These are phyloP conservation scores for Omphalotus olearius DNA, from an alignment of 1,284 basidiomycete species.

Conservation along the genomic window DNA sequence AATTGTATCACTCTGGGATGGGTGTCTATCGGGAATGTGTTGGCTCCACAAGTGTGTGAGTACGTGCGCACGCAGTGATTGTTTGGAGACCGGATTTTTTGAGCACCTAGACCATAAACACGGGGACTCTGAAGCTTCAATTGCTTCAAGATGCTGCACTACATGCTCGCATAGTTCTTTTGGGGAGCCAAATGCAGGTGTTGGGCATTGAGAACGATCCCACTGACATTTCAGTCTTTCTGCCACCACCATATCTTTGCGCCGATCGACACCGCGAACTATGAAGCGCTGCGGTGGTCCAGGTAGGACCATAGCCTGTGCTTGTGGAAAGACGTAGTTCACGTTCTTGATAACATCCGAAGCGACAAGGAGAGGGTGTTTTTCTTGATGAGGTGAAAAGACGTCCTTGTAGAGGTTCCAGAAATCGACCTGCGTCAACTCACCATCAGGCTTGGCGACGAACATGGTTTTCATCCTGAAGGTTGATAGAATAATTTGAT, in stretches of 20 bases:
- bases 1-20: constrained; percentile 64
- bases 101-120: constrained; percentile 70
- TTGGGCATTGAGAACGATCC: constrained; percentile 53
- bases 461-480: constrained; percentile 84
- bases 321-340: constrained; percentile 71
- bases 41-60: constrained; percentile 67
- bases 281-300: constrained; percentile 71
- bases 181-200: constrained; percentile 41
- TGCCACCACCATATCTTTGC: constrained; percentile 48
- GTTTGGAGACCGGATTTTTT: constrained; percentile 40
- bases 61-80: constrained; percentile 56
- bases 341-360: constrained; percentile 89
- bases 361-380: constrained; percentile 62
- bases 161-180: constrained; percentile 68
- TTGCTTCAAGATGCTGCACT: constrained; percentile 43
- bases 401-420: constrained; percentile 84
- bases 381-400: constrained; percentile 53
- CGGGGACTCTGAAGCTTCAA: constrained; percentile 34
- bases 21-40: constrained; percentile 48
- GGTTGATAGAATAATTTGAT: constrained; percentile 5
- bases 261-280: constrained; percentile 72
- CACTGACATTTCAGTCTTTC: constrained; percentile 69
- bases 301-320: constrained; percentile 78
- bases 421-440: constrained; percentile 86
- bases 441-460: constrained; percentile 59